A percentile compares a stretch with the other conserved stretches of the same genome.
These are phyloP conservation scores for Avena insularis DNA, from an alignment of 176 grass and related monocot species.

Conservation along the genomic window DNA sequence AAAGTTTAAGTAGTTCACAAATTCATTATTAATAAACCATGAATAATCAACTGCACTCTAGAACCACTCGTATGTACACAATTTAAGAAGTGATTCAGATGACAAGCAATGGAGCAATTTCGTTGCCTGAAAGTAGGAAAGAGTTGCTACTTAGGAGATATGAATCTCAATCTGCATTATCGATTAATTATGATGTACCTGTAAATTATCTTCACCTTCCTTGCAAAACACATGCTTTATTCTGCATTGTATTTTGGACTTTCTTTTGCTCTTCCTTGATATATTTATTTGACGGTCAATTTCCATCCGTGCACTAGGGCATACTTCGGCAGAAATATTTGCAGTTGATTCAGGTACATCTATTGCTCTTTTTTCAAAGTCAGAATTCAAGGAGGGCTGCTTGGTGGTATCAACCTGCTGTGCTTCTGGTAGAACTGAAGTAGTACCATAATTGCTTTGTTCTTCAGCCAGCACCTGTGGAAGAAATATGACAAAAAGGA, in stretches of 20 bases:
- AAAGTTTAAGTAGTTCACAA: conserved; percentile 64
- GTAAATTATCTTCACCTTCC: conserved; percentile 50
- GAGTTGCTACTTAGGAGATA: conserved; percentile 33
- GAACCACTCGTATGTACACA: conserved; percentile 83
- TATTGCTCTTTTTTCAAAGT: conserved; percentile 25
- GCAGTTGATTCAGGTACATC: conserved; percentile 37
- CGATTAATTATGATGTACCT: conserved; percentile 48
- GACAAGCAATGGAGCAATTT: conserved; percentile 57
- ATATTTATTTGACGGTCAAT: conserved; percentile 43
- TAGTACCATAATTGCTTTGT: conserved; percentile 36
- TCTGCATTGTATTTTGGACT: conserved; percentile 43
- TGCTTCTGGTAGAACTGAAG: conserved; percentile 43
- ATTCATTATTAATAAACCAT: conserved; percentile 78
- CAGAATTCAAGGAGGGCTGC: conserved; percentile 35
- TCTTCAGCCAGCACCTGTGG: conserved; percentile 51
- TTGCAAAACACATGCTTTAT: conserved; percentile 38
- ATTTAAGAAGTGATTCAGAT: conserved; percentile 61
- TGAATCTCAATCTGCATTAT: conserved; percentile 32
- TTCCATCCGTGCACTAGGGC: conserved; percentile 14
- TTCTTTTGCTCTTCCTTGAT: conserved; percentile 49
- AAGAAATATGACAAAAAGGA: conserved; percentile 7
- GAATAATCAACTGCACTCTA: conserved; percentile 82
- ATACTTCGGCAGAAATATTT: conserved; percentile 36
- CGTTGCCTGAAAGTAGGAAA: conserved; percentile 47
- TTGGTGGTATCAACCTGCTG: conserved; percentile 28